phyloP scores from a whole-genome alignment of 805 yeast genomes.

The Saccharomycopsis sp. region DNA sequence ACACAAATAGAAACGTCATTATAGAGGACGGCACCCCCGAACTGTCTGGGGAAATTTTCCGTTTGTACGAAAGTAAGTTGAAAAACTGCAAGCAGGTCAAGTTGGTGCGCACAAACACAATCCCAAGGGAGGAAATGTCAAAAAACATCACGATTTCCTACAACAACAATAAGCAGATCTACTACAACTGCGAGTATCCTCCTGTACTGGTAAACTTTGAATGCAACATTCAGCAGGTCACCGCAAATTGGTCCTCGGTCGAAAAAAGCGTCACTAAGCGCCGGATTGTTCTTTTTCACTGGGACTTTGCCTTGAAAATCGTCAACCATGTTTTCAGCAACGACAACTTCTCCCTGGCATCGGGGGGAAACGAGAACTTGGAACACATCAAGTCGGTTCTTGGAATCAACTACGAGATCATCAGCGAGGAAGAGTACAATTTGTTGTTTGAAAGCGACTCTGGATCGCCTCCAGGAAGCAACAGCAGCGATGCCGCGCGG shows the following conservation, averaged over 20 bases:
- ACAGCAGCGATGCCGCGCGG: background rate
- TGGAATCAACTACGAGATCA: constrained; percentile 14
- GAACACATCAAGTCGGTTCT: constrained; percentile 18
- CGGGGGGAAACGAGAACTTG: constrained; percentile 9
- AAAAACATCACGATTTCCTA: constrained; percentile 14
- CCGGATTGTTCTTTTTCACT: constrained; percentile 39
- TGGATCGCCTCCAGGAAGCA: background rate
- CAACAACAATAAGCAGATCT: constrained; percentile 17
- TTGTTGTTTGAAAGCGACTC: constrained; percentile 28
- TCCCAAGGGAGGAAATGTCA: constrained; percentile 18
- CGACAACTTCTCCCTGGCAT: constrained; percentile 18
- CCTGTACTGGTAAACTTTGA: constrained; percentile 17
- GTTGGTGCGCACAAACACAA: constrained; percentile 18
- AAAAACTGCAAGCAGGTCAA: constrained; percentile 12
- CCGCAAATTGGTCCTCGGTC: constrained; percentile 36
- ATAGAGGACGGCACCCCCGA: background rate
- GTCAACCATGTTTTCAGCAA: constrained; percentile 27
- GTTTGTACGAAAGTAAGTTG: constrained; percentile 7
- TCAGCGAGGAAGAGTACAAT: constrained; percentile 19
- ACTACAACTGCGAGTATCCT: constrained; percentile 22
- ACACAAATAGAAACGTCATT: constrained; percentile 12
- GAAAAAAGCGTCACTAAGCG: constrained; percentile 35
- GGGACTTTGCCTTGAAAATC: constrained; percentile 23
- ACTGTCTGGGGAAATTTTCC: constrained; percentile 4
- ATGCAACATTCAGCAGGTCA: constrained; percentile 30